Evolutionary conservation across 108 stramenopile genomes (phyloP).

Genomic region (Nannochloropsis gaditana): DNA sequence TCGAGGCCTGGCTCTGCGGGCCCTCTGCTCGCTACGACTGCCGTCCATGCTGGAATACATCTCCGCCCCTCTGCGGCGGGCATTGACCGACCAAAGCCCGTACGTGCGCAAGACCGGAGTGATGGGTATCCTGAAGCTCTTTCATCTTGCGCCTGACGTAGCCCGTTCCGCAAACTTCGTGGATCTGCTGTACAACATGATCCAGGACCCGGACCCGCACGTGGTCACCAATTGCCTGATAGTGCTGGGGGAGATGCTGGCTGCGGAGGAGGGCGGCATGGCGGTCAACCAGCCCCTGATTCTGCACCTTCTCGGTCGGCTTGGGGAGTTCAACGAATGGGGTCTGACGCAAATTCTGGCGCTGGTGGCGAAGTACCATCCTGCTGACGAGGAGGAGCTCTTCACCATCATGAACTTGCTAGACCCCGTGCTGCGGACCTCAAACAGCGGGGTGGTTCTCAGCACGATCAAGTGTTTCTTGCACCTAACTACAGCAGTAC

Average conservation of each 20-base stretch:
- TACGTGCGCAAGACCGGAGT: conserved; percentile 98
- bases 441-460: conserved; percentile 85
- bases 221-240: conserved; percentile 90
- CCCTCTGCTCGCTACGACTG: conserved; percentile 80
- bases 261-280: conserved; percentile 84
- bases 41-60: conserved; percentile 97
- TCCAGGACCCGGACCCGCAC: conserved; percentile 77
- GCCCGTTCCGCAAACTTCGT: conserved; percentile 71
- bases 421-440: conserved; percentile 88
- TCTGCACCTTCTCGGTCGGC: conserved; percentile 85
- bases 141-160: conserved; percentile 74
- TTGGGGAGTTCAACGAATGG: conserved; percentile 96
- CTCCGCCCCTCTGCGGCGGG: conserved; percentile 32
- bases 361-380: conserved; percentile 66
- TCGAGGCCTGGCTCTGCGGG: conserved; percentile 88
- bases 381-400: conserved; percentile 59
- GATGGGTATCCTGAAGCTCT: conserved; percentile 93
- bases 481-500: conserved; percentile 58
- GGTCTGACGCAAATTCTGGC: conserved; percentile 85
- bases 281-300: conserved; percentile 86
- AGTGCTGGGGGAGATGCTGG: conserved; percentile 92
- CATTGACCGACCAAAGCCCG: conserved; percentile 70
- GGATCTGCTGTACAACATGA: conserved; percentile 91
- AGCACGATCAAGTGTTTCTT: conserved; percentile 91
- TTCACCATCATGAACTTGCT: conserved; percentile 99